Evolutionary conservation across 768 basidiomycete species (phyloP).

Genomic region (Erythrobasidium yunnanense): DNA sequence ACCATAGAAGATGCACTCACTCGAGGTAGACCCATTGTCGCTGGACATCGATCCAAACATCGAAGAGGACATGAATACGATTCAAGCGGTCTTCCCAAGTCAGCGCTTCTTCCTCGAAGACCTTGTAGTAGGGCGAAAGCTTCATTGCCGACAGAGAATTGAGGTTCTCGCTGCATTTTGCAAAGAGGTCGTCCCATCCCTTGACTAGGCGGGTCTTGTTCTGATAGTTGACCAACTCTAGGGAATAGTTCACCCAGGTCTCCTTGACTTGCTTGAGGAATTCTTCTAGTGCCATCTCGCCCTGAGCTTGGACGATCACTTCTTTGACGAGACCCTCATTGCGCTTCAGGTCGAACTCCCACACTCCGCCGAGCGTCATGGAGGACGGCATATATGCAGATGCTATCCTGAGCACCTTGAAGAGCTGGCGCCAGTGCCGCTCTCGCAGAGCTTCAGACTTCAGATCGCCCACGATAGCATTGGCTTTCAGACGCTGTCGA

Average conservation of each 20-base stretch:
- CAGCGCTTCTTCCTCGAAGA: slow-evolving; percentile 46
- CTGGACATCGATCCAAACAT: slow-evolving; percentile 99
- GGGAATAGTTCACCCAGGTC: slow-evolving; percentile 86
- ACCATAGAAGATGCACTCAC: slow-evolving; percentile 23
- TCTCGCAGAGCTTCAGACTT: slow-evolving; percentile 96
- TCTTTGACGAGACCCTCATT: slow-evolving; percentile 87
- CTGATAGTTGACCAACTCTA: slow-evolving; percentile 95
- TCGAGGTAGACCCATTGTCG: slow-evolving; percentile 99
- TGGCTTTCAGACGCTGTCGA: slow-evolving; percentile 74
- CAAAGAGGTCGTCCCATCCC: slow-evolving; percentile 46
- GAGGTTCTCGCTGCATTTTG: slow-evolving; percentile 90
- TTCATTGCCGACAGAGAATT: slow-evolving; percentile 97
- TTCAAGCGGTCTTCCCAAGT: slow-evolving; percentile 46
- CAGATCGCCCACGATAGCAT: slow-evolving; percentile 77
- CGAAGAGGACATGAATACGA: slow-evolving; percentile 89
- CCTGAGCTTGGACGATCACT: slow-evolving; percentile 91
- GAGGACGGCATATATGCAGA: slow-evolving; percentile 63
- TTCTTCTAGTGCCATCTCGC: slow-evolving; percentile 54
- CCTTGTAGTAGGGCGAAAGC: slow-evolving; percentile 94
- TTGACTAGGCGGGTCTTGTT: slow-evolving; percentile 93
- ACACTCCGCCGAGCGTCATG: slow-evolving; percentile 94
- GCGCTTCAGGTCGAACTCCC: slow-evolving; percentile 87
- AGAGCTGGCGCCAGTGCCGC: slow-evolving; percentile 93
- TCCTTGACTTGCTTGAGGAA: slow-evolving; percentile 63
- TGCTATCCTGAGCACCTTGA: slow-evolving; percentile 70